Evolutionary conservation across 1,284 basidiomycete genomes (phyloP).

Genomic region (Ustilago lituana): DNA sequence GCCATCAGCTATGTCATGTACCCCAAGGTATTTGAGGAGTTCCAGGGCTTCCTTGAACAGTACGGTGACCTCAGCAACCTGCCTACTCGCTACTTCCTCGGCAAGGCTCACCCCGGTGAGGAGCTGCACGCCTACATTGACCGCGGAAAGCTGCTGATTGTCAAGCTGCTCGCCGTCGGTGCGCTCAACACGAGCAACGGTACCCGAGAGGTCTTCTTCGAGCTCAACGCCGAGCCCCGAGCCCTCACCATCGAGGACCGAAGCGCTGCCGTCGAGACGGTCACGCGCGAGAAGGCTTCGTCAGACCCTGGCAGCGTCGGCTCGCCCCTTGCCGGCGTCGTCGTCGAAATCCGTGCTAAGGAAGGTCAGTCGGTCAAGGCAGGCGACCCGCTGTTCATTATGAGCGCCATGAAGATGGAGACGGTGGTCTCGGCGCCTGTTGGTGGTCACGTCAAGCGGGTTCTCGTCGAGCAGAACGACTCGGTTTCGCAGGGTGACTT

Average conservation of each 20-base stretch:
- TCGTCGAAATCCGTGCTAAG: constrained; percentile 95
- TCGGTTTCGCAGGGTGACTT: constrained; percentile 88
- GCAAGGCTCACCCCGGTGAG: constrained; percentile 87
- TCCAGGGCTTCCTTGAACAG: constrained; percentile 90
- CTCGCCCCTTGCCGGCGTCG: constrained; percentile 84
- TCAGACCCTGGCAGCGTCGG: constrained; percentile 93
- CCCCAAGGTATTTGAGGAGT: constrained; percentile 96
- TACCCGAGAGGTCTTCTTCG: constrained; percentile 96
- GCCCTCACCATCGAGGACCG: constrained; percentile 83
- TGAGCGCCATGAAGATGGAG: constrained; percentile 75
- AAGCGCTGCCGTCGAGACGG: constrained; percentile 89
- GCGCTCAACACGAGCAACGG: constrained; percentile 90
- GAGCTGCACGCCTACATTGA: constrained; percentile 98
- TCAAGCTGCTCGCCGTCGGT: constrained; percentile 93
- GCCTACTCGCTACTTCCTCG: constrained; percentile 96
- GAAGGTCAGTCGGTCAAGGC: constrained; percentile 97
- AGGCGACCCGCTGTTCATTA: constrained; percentile 84
- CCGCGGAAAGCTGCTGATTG: constrained; percentile 91
- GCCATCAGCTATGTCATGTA: constrained; percentile 97
- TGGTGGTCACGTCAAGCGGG: constrained; percentile 91
- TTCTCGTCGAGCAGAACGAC: constrained; percentile 78
- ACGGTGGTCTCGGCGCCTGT: constrained; percentile 93
- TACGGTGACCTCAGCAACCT: constrained; percentile 85
- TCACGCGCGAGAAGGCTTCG: constrained; percentile 91
- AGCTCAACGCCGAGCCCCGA: constrained; percentile 70